These are phyloP conservation scores for Chimonanthus salicifolius DNA, from an alignment of 164 flowering plant species.

Conservation along the genomic window DNA sequence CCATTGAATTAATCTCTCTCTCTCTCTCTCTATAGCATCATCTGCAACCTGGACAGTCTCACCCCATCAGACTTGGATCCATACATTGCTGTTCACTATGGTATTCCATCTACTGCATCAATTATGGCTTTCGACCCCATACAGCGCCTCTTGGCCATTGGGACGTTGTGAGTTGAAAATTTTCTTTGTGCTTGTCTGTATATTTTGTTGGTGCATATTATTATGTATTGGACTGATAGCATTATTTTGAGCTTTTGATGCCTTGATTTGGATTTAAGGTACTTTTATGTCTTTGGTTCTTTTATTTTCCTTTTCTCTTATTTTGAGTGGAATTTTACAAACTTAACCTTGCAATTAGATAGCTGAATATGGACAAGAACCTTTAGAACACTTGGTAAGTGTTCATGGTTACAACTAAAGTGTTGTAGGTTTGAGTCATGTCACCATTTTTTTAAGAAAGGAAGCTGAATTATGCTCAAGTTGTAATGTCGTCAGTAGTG, in stretches of 20 bases:
- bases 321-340: no score
- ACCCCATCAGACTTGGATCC: conserved; percentile 35
- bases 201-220: not conserved
- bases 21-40: conserved; percentile 22
- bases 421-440: no score
- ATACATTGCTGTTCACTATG: conserved; percentile 53
- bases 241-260: not conserved
- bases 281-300: not conserved
- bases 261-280: not conserved
- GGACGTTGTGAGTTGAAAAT: conserved; percentile 58
- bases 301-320: not conserved
- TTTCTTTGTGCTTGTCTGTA: not conserved
- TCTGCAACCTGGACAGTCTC: conserved; percentile 24
- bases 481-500: no score
- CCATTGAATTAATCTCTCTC: not conserved
- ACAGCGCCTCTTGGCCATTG: conserved; percentile 75
- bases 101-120: conserved; percentile 85
- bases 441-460: no score
- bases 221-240: not conserved
- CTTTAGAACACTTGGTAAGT: no score
- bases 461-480: no score
- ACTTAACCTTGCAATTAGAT: not conserved
- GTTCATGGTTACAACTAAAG: no score
- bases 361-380: not conserved
- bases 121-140: conserved; percentile 69